phyloP scores from a whole-genome alignment of 495 filamentous ascomycete genomes.

The Staphylotrichum longicolle region DNA sequence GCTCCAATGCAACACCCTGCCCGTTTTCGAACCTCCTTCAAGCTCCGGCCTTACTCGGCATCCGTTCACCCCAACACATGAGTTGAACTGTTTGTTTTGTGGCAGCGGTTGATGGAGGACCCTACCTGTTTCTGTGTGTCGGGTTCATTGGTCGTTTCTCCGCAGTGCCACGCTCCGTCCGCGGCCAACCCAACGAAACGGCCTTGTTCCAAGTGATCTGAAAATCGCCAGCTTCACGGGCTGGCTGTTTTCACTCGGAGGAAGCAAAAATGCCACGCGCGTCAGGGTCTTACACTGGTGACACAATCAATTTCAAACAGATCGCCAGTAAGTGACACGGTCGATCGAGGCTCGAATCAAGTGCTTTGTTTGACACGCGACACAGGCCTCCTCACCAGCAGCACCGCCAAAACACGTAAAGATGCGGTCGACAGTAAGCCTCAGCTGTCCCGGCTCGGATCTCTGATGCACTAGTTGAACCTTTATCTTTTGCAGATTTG shows the following conservation, averaged over 20 bases:
- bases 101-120: background rate
- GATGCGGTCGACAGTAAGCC: constrained; percentile 39
- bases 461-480: constrained; percentile 47
- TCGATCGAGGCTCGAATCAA: background rate
- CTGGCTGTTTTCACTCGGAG: background rate
- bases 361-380: constrained; percentile 9
- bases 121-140: background rate
- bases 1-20: background rate
- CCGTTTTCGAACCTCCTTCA: background rate
- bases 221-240: constrained; percentile 3
- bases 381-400: constrained; percentile 18
- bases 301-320: constrained; percentile 28
- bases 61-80: background rate
- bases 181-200: background rate
- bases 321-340: constrained; percentile 26
- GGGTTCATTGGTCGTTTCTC: background rate
- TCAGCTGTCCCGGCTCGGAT: constrained; percentile 11
- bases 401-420: constrained; percentile 24
- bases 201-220: background rate
- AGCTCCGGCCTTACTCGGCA: background rate
- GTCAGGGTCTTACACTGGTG: constrained; percentile 13
- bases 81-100: background rate
- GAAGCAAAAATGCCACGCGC: constrained; percentile 24
- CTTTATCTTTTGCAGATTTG: constrained; percentile 48
- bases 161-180: no score